A percentile compares a stretch with the other conserved stretches of the same genome.
Conservation (phyloP, 192 early-diverging fungal species). For the Backusella australiensis region DNA sequence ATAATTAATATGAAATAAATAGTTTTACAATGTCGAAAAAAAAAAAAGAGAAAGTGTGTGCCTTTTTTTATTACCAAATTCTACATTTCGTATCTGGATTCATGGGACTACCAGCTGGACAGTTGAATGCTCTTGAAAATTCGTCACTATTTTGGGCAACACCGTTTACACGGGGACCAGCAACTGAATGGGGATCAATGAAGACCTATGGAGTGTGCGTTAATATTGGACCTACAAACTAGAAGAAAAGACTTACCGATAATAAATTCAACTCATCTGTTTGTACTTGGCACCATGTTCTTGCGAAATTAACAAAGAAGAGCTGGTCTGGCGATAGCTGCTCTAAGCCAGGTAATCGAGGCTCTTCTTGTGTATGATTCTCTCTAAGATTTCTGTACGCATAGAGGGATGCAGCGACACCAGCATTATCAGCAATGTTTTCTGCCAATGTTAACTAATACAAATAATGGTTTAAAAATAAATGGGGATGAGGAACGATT, state of each 20-base stretch:
- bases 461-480: no score
- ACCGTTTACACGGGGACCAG: conserved; percentile 63
- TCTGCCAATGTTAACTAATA: conserved; percentile 45
- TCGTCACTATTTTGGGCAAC: conserved; percentile 57
- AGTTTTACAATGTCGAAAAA: no score
- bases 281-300: conserved; percentile 58
- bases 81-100: conserved; percentile 60
- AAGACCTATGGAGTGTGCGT: conserved; percentile 30
- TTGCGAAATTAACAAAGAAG: conserved; percentile 66
- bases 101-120: conserved; percentile 56
- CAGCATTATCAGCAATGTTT: conserved; percentile 70
- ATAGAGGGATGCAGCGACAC: conserved; percentile 31
- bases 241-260: not conserved
- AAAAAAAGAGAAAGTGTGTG: not conserved
- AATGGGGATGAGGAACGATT: no score
- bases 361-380: conserved; percentile 2
- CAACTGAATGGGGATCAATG: conserved; percentile 64
- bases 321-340: conserved; percentile 54
- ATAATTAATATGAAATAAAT: no score
- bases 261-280: conserved; percentile 28
- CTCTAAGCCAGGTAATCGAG: conserved; percentile 42
- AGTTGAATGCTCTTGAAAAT: conserved; percentile 68
- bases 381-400: conserved; percentile 19
- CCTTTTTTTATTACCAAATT: conserved; percentile 24
- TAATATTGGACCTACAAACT: not conserved